Conservation (phyloP, 257 asterid species). For the Ocimum tenuiflorum region DNA sequence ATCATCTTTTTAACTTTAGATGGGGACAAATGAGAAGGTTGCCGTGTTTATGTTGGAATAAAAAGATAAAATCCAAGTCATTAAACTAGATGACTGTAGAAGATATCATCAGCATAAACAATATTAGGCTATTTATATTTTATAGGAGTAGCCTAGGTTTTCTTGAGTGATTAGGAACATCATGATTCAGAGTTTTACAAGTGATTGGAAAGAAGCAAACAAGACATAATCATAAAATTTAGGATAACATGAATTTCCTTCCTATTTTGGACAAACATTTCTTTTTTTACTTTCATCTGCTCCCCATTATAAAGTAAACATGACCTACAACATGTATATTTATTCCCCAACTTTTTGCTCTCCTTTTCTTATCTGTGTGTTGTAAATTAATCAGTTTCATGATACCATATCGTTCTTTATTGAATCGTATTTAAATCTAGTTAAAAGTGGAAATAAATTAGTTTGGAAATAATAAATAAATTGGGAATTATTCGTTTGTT, state of each 20-base stretch:
- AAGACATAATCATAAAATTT: constrained; percentile 1
- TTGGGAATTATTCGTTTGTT: neutral
- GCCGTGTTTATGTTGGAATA: no score
- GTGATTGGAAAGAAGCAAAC: neutral
- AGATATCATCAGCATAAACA: neutral
- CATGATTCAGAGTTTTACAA: neutral
- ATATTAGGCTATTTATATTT: neutral
- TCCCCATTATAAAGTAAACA: neutral
- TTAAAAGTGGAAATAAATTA: neutral
- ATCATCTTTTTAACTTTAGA: no score
- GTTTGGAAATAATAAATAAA: neutral
- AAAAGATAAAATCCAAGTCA: neutral
- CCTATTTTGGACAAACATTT: constrained; percentile 2
- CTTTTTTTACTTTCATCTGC: neutral
- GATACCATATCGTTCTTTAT: neutral
- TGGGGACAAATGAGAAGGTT: no score
- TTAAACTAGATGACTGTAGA: neutral
- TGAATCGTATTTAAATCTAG: neutral
- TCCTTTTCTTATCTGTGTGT: neutral
- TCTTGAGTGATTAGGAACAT: constrained; percentile 2
- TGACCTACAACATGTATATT: neutral
- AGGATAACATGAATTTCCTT: neutral
- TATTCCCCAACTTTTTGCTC: neutral
- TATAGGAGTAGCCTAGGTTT: neutral
- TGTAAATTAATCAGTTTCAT: neutral